A percentile compares a stretch with the other conserved stretches of the same genome.
Conservation (phyloP, 345 rosid species). For the Atalantia buxifolia region DNA sequence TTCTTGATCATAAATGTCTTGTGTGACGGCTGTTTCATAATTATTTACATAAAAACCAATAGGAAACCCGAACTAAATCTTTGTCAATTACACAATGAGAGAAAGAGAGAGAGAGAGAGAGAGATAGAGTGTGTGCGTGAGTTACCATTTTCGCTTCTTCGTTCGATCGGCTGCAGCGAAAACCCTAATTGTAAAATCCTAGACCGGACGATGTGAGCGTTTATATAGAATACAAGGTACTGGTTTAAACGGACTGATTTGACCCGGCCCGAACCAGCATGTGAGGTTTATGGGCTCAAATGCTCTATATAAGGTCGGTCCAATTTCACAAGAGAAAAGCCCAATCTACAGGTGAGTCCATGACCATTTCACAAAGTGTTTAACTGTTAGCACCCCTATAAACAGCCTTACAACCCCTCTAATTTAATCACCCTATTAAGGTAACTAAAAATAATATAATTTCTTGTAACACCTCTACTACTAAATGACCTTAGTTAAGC, state of each 20-base stretch:
- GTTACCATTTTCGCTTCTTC: conserved; percentile 24
- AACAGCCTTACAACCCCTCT: too few species aligned
- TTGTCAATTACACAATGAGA: neutral
- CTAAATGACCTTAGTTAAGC: too few species aligned
- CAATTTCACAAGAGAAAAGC: neutral
- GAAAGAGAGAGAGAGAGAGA: neutral
- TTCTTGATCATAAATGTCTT: conserved; percentile 80
- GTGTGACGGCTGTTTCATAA: conserved; percentile 76
- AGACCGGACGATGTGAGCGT: fast-evolving
- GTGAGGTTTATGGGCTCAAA: neutral
- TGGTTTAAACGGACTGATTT: neutral
- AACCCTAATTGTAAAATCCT: conserved; percentile 5
- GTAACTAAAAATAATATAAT: too few species aligned
- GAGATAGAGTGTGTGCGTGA: too few species aligned
- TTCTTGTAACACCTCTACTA: too few species aligned
- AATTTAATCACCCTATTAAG: too few species aligned
- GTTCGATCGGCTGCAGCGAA: neutral
- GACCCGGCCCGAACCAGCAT: too few species aligned
- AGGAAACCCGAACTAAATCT: neutral
- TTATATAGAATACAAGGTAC: neutral
- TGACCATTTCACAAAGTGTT: too few species aligned
- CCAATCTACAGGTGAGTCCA: neutral
- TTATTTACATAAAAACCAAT: neutral
- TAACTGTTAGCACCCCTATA: too few species aligned
- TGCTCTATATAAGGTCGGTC: neutral